These are phyloP conservation scores for Phytophthora foliorum DNA, from an alignment of 352 stramenopile genomes.

Conservation along the genomic window DNA sequence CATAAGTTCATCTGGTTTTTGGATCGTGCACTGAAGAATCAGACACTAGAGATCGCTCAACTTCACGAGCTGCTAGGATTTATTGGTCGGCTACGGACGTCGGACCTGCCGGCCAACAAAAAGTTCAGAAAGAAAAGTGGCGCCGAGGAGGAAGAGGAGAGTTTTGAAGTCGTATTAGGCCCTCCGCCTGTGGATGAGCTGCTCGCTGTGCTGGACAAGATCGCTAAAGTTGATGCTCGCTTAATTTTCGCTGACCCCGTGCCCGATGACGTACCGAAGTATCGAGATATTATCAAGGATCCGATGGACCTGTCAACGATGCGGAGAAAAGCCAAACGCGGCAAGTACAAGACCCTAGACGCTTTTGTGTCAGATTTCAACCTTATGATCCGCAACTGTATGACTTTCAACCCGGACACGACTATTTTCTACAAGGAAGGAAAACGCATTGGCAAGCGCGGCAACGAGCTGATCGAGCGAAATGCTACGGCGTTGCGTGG, in stretches of 20 bases:
- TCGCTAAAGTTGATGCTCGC: conserved; percentile 76
- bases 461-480: conserved; percentile 82
- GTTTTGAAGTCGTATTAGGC: conserved; percentile 82
- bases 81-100: conserved; percentile 73
- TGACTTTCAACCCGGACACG: conserved; percentile 88
- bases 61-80: conserved; percentile 78
- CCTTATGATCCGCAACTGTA: conserved; percentile 90
- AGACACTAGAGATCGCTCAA: conserved; percentile 71
- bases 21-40: conserved; percentile 82
- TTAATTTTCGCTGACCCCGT: conserved; percentile 90
- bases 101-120: conserved; percentile 79
- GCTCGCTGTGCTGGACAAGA: conserved; percentile 81
- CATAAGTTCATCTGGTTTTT: conserved; percentile 93
- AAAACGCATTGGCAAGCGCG: conserved; percentile 87
- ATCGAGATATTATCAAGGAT: conserved; percentile 85
- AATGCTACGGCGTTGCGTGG: conserved; percentile 67
- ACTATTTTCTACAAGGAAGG: conserved; percentile 92
- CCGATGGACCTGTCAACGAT: conserved; percentile 91
- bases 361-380: conserved; percentile 83
- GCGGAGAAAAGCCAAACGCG: conserved; percentile 77
- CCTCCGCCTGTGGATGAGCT: conserved; percentile 79
- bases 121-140: conserved; percentile 78
- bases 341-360: conserved; percentile 89
- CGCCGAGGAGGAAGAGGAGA: conserved; percentile 82
- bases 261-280: conserved; percentile 85